Evolutionary conservation across 768 basidiomycete genomes (phyloP), one percentile per base, ranked within the genome.

Genomic region (Chalciporus chontae): DNA sequence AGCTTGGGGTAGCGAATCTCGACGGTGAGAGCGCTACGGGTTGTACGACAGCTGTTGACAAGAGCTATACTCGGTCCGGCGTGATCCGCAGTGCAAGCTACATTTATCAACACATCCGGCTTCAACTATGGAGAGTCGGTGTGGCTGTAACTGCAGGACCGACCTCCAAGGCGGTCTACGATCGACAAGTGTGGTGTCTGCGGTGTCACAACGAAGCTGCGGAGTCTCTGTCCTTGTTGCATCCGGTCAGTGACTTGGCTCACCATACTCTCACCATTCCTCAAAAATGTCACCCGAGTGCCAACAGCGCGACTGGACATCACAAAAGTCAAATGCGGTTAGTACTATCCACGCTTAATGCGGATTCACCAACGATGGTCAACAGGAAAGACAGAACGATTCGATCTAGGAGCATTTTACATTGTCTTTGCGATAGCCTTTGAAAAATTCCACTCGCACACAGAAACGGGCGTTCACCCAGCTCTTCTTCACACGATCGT

Each of bases 381-480:
- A 31, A 43, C 40, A 71, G 70, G 68, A 3, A 68, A 67, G 53
- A 74, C 70, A 3, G 70, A 72, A 44, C 52, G 64, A 15, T 64
- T 73, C 15, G 65, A 71, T 17, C 47, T 75, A 8, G 48, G 50
- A 3, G 45, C 53, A 0, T 72, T 71, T 47, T 63, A 69, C 45
- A 69, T 69, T 0, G 49, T 71, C 41, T 50, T 73, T 13, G 67
- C 66, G 8, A 56, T 47, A 29, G 55, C 69, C 2, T 53, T 61
- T n/a, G 64, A 70, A 17, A 40, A 48, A 3, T 46, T 50, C 14
- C 63, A 60, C 17, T 11, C 47, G 0, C 52, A 63, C 40, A 26
- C 45, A 15, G 40, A 37, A 5, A 55, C 51, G 29, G 44, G 45
- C 3, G 40, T 43, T 3, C 61, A 61, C 43, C 55, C 53, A 18